A percentile compares a stretch with the other conserved stretches of the same genome.
These are phyloP conservation scores for Simplicillium sp. DNA, from an alignment of 2,329 filamentous ascomycete genomes.

Conservation along the genomic window DNA sequence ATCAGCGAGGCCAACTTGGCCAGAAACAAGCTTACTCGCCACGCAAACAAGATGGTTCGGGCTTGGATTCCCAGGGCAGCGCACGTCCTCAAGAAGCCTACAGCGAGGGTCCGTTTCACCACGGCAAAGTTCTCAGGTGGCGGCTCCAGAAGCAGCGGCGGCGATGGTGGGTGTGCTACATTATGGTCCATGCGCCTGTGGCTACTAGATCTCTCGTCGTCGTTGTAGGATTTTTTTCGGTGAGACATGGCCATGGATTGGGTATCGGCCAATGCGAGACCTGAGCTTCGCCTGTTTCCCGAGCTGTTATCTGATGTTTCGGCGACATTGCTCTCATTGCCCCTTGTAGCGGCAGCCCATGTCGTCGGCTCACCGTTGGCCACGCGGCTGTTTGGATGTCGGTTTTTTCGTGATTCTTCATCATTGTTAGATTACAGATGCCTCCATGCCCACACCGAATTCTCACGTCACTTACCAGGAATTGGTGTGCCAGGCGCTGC, in stretches of 20 bases:
- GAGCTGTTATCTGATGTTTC: slow-evolving; percentile 12
- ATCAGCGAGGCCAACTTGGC: slow-evolving; percentile 58
- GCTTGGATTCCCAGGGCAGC: slow-evolving; percentile 16
- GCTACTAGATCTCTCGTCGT: slow-evolving; percentile 2
- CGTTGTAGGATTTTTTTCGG: slow-evolving; percentile 26
- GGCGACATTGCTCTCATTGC: slow-evolving; percentile 8
- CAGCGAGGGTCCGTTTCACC: background rate
- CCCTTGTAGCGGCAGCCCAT: slow-evolving; percentile 8
- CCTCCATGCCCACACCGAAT: slow-evolving; percentile 5
- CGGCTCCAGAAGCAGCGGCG: slow-evolving; percentile 1
- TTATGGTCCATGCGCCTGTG: background rate
- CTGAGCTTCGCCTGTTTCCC: too few relatives aligned
- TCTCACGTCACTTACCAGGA: slow-evolving; percentile 26
- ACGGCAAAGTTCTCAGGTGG: background rate
- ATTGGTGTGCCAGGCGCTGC: slow-evolving; percentile 37
- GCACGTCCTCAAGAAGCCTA: slow-evolving; percentile 5
- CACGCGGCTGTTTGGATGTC: slow-evolving; percentile 12
- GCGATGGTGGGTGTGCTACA: background rate
- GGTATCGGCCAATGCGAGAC: too few relatives aligned
- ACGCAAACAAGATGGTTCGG: slow-evolving; percentile 20
- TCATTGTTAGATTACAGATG: slow-evolving; percentile 5
- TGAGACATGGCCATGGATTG: slow-evolving; percentile 26
- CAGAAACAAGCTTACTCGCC: slow-evolving; percentile 55
- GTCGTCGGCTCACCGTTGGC: slow-evolving; percentile 7
- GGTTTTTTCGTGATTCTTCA: slow-evolving; percentile 15